These are phyloP conservation scores for Irpex sp. DNA, from an alignment of 1,284 basidiomycete species.

Conservation along the genomic window DNA sequence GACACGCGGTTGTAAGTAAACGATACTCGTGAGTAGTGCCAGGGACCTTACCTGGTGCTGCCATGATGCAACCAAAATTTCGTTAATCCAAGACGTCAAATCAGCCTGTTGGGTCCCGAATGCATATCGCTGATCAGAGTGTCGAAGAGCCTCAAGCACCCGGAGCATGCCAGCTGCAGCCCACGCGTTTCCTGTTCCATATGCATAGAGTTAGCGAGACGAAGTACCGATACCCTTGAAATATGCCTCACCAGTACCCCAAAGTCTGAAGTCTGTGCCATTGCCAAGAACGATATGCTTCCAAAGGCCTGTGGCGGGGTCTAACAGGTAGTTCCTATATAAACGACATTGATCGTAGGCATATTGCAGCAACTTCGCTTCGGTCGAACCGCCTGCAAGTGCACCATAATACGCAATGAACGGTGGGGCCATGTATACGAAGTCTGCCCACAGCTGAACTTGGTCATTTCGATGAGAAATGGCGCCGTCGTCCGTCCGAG, in stretches of 20 bases:
- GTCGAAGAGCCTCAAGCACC: slow-evolving; percentile 53
- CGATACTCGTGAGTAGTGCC: background rate
- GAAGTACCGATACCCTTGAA: no score
- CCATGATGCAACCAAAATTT: slow-evolving; percentile 53
- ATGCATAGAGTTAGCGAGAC: background rate
- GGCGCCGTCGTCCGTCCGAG: slow-evolving; percentile 53
- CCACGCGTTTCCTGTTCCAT: slow-evolving; percentile 57
- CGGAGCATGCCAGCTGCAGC: slow-evolving; percentile 65
- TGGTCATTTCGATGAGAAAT: slow-evolving; percentile 60
- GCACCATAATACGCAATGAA: slow-evolving; percentile 77
- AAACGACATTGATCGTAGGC: slow-evolving; percentile 67
- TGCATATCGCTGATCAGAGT: slow-evolving; percentile 36
- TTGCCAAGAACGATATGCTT: slow-evolving; percentile 47
- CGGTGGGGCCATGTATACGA: slow-evolving; percentile 73
- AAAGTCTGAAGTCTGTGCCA: slow-evolving; percentile 42
- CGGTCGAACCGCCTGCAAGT: slow-evolving; percentile 36
- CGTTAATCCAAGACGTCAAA: slow-evolving; percentile 54
- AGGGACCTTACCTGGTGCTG: slow-evolving; percentile 36
- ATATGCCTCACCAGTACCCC: slow-evolving; percentile 43
- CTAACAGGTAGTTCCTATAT: slow-evolving; percentile 52
- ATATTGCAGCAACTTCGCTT: slow-evolving; percentile 45
- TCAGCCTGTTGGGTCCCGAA: slow-evolving; percentile 44
- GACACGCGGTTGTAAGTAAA: background rate
- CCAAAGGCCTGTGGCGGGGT: slow-evolving; percentile 43
- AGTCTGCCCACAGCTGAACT: slow-evolving; percentile 59